Base-by-base conservation (phyloP, 371 early-diverging fungal species). In the Batkoa obscura region DNA sequence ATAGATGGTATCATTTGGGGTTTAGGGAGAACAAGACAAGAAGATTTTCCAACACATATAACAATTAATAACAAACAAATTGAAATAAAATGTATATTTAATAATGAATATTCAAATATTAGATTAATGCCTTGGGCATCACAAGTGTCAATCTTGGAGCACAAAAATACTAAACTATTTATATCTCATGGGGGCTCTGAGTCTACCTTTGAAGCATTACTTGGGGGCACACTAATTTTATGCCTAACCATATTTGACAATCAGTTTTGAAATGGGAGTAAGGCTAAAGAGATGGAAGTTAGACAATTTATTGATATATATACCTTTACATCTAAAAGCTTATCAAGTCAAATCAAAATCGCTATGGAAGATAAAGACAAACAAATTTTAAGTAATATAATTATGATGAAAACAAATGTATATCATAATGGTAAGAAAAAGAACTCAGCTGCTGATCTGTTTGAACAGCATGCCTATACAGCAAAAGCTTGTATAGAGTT, bases 1-100 rank as follows among this genome's bases (percentile, higher is more conserved):
- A 12, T 58, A 13, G 58, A 58, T 50, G 58, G 50, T 49, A 30
- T 50, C 2, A 23, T 50, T 30, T 58, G 58, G 58, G 51, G 51
- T 17, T 51, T 58, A 53, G 37, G 42, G 8, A 53, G 30, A 38
- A 53, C 53, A 1, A 6, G 6, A 2, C 5, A 32, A 9, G 6
- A 38, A 38, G 17, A 38, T 30, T 53, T 53, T 17, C 53, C 53
- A 17, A 43, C 38, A 13, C n/a, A 15, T 1, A 10, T 53, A 12
- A 53, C 5, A 2, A 1, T 53, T 15, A 12, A 41, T 41, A 9
- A 4, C n/a, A 50, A 33, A 8, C 12, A 15, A 13, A 6, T 31
- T 32, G 3, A 17, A 3, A 32, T 32, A 32, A 1, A 3, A 2
- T 2, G 6, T 31, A 31, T 50, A 1, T 2, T 50, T 35, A n/a